Evolutionary conservation across 2,329 filamentous ascomycete species (phyloP), one percentile per base, ranked within the genome.

Genomic region (Ophiocordyceps robertsii): DNA sequence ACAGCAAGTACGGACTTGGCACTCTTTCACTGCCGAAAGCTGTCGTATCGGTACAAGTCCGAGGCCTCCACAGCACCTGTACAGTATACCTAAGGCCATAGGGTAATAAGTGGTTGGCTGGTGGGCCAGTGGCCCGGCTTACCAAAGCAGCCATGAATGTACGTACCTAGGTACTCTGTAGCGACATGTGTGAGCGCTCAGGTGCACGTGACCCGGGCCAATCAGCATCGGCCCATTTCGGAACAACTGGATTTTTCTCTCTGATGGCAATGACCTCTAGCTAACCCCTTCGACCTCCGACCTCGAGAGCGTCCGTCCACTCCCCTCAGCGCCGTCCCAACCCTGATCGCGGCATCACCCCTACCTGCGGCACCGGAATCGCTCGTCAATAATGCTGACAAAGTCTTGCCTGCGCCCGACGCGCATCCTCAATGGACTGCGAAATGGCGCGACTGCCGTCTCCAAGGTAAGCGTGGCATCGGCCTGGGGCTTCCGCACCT

Each of bases 401-500:
- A 84, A 88, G 77, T 87, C 88, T 70, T 80, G 80, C 71, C 72
- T 93, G 76, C 87, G 87, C 75, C 80, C 84, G 66, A 77, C 84
- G 78, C 88, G 88, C 79, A 76, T 82, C 62, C 75, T 88, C 73
- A 83, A 81, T 73, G 74, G 80, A 67, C 77, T 82, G 60, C 74
- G 80, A 72, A 83, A 82, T 73, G 75, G 77, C 67, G 73, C 80
- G 64, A 72, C 78, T 65, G 77, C 77, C 64, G 69, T 81, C 59
- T 72, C 80, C 61, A 85, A 82, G 82, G 87, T 86, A 80, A 40
- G 19, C 75, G 80, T 49, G 16, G 30, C 37, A 55, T 58, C 53
- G 53, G 57, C 56, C 49, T 51, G 44, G 40, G 40, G 43, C 57
- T 51, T 53, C 65, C 62, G 49, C 49, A 47, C 45, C 39, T 48